Evolutionary conservation across 306 rosid genomes (phyloP), one percentile per base, ranked within the genome.

Genomic region (Fragaria ananassa): DNA sequence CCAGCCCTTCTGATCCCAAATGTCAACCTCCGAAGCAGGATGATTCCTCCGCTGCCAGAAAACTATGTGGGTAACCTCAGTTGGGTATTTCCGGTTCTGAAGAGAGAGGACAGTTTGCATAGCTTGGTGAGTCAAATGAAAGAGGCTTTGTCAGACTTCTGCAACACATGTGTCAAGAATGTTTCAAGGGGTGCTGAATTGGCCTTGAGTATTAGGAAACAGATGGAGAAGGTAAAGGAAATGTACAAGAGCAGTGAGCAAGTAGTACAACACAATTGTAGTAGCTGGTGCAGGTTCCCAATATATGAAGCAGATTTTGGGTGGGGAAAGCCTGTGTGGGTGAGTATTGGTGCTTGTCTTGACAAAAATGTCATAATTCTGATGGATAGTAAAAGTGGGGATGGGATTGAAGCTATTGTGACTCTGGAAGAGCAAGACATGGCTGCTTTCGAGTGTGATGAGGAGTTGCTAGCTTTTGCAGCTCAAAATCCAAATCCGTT

Each of bases 261-360:
- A 17, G 25, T 2, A 23, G 62, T 44, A 46, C 45, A 51, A 50
- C 29, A 75, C 64, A 3, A 1, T 1, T 70, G 21, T 41, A 7
- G 83, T 2, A 86, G 92, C 18, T 86, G 83, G 88, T 86, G 90
- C 13, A 49, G 78, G 50, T 66, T 80, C 61, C 71, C 79, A 10
- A 39, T 49, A 61, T 88, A 82, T 1, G 84, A 80, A 42, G 80
- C 76, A 1, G 84, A 88, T 71, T 88, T 88, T 54, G 89, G 92
- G 35, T 88, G 88, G 89, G 89, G 85, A 9, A 82, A 81, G 41
- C 92, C 92, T 7, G 25, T 39, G 8, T 86, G 92, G 92, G 82
- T 74, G 23, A 75, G 81, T 0, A 71, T 64, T 10, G 67, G 46
- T 23, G 61, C 49, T 5, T 70, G 69, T 9, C 66, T 63, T 0